A percentile compares a stretch with the other conserved stretches of the same genome.
These are phyloP conservation scores for Boletus sp. DNA, from an alignment of 768 basidiomycete genomes.

Conservation along the genomic window DNA sequence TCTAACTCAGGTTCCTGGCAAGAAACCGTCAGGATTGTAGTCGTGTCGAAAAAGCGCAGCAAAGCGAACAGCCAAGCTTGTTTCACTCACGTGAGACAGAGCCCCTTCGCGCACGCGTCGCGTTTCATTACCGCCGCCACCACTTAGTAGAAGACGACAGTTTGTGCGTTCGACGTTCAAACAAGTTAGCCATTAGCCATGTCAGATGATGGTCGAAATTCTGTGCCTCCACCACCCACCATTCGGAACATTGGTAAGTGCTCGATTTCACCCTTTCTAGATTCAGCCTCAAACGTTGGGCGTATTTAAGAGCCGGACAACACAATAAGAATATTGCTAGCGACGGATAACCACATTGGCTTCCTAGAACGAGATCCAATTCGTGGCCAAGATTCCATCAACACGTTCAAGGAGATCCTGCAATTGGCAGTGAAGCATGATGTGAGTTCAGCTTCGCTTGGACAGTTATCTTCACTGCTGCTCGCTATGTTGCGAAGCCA, in stretches of 20 bases:
- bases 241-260: slow-evolving; percentile 42
- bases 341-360: slow-evolving; percentile 96
- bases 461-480: not conserved
- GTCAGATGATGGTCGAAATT: slow-evolving; percentile 28
- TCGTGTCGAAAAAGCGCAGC: slow-evolving; percentile 8
- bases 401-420: slow-evolving; percentile 92
- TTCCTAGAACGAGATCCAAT: slow-evolving; percentile 94
- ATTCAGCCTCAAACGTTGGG: slow-evolving; percentile 2
- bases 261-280: not conserved
- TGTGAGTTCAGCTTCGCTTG: slow-evolving; percentile 45
- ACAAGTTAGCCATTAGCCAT: slow-evolving; percentile 4
- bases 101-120: slow-evolving; percentile 6
- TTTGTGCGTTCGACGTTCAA: no score
- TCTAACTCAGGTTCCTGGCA: not conserved
- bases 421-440: slow-evolving; percentile 87
- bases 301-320: slow-evolving; percentile 51
- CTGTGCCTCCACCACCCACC: slow-evolving; percentile 31
- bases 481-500: not conserved
- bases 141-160: not conserved
- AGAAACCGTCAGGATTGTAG: not conserved
- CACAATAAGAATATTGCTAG: slow-evolving; percentile 80
- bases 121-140: not conserved
- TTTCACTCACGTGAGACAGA: slow-evolving; percentile 20
- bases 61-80: not conserved
- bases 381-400: slow-evolving; percentile 91